A percentile compares a stretch with the other conserved stretches of the same genome.
Evolutionary conservation across 495 filamentous ascomycete species (phyloP).

Genomic region (Talaromyces ruber): DNA sequence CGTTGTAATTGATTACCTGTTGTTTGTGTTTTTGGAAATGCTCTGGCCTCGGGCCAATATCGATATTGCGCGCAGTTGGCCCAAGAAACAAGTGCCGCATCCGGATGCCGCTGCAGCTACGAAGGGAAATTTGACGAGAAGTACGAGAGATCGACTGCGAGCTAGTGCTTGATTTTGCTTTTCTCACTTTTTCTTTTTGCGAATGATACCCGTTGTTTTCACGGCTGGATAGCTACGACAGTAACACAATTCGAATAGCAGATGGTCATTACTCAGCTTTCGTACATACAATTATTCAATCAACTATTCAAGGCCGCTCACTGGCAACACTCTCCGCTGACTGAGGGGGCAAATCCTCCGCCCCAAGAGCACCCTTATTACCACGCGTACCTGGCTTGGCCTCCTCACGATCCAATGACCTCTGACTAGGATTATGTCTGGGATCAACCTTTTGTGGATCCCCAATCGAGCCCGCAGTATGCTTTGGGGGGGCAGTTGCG

Average conservation of each 20-base stretch:
- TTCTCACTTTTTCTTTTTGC: background rate
- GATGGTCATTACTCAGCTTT: background rate
- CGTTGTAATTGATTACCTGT: constrained; percentile 84
- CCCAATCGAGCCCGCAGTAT: background rate
- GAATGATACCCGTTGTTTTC: background rate
- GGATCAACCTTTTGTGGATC: constrained; percentile 11
- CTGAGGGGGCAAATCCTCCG: constrained; percentile 37
- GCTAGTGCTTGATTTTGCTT: background rate
- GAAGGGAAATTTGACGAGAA: constrained; percentile 4
- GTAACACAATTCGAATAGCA: background rate
- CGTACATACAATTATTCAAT: background rate
- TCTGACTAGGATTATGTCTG: constrained; percentile 19
- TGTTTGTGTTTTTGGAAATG: constrained; percentile 81
- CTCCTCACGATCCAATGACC: constrained; percentile 23
- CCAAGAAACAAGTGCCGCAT: constrained; percentile 48
- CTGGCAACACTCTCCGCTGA: constrained; percentile 37
- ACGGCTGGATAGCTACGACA: background rate
- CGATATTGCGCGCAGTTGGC: constrained; percentile 86
- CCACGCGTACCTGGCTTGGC: constrained; percentile 12
- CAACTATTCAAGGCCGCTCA: constrained; percentile 17
- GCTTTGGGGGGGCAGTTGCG: constrained; percentile 21
- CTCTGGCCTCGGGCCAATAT: constrained; percentile 77
- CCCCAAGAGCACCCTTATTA: constrained; percentile 22
- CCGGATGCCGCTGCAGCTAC: constrained; percentile 7
- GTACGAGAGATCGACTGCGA: constrained; percentile 5